Conservation (phyloP, 768 basidiomycete genomes). For the Tremella mesenterica region DNA sequence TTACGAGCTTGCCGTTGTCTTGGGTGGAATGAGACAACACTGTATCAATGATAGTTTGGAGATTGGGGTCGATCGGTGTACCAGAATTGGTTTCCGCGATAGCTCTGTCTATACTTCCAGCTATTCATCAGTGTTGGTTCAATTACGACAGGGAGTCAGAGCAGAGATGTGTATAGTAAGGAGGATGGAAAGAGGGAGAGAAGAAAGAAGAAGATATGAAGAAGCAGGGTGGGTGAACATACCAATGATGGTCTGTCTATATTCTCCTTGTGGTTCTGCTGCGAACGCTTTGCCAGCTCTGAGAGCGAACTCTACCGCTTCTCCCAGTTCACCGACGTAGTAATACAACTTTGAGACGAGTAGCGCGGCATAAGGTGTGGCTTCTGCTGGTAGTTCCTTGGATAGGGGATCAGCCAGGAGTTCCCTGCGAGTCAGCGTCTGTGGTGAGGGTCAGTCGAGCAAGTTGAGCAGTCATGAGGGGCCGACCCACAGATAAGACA, state of each 20-base stretch:
- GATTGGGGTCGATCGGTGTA: conserved; percentile 65
- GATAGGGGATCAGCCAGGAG: conserved; percentile 70
- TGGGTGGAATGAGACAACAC: conserved; percentile 78
- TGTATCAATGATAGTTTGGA: conserved; percentile 76
- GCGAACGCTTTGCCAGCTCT: conserved; percentile 82
- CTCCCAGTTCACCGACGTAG: conserved; percentile 89
- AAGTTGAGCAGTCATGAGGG: neutral
- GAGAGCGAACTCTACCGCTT: conserved; percentile 89
- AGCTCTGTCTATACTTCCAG: conserved; percentile 92
- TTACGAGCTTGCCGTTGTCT: conserved; percentile 83
- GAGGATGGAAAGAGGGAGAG: neutral
- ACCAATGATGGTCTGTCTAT: conserved; percentile 91
- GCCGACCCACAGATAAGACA: conserved; percentile 68
- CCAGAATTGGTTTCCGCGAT: conserved; percentile 59
- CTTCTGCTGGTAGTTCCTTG: conserved; percentile 58
- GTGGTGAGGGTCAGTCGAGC: too few species aligned
- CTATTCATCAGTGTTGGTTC: conserved; percentile 46
- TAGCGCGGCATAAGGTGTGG: conserved; percentile 75
- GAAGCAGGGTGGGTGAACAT: conserved; percentile 44
- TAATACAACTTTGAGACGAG: conserved; percentile 98
- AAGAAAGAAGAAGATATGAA: neutral
- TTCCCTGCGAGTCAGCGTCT: conserved; percentile 54
- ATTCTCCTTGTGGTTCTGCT: conserved; percentile 59
- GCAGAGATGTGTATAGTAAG: neutral
- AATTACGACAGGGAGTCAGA: neutral